Evolutionary conservation across 768 basidiomycete genomes (phyloP), one percentile per base, ranked within the genome.

Genomic region (Termitomyces sp.): DNA sequence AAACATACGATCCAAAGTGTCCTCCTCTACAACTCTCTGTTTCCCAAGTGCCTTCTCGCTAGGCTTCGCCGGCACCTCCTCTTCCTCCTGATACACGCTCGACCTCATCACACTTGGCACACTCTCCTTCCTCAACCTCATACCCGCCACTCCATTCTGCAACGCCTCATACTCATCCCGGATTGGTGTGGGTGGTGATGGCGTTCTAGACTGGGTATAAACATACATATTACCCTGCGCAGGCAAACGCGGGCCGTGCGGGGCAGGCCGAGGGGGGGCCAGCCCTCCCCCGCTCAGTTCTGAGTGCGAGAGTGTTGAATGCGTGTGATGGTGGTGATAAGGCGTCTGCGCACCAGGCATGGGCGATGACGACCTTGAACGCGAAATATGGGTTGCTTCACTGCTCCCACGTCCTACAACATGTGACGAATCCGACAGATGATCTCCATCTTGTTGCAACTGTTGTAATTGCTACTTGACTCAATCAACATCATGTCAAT

Each of bases 1-100:
- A 34, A 57, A 78, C 83, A 60, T 65, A 83, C 83, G 74, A 40
- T 83, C 83, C 32, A 72, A 61, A 9, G 77, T 78, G 53, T 85
- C 83, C 42, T 73, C 71, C 47, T 84, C 84, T 9, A 86, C 73
- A 15, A 87, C 83, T 66, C 78, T 82, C 66, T 91, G 82, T 76
- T 96, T 97, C 17, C 94, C 94, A 2, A 95, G 81, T 4, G 94
- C 93, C 71, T 96, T 97, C 40, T 84, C 89, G 70, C 92, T 94
- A 0, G 91, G 94, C 64, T 81, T 80, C 11, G 79, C 67, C n/a
- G 82, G 83, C 14, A 76, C 75, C 15, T 79, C 77, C 4, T 70
- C 71, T 25, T 69, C 72, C 7, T 67, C 66, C 1, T 31, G 31
- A 45, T 45, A 43, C 29, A 55, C 52, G 55, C 48, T 56, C n/a